A percentile compares a stretch with the other conserved stretches of the same genome.
Evolutionary conservation across 257 asterid genomes (phyloP).

Genomic region (Rehmannia glutinosa): DNA sequence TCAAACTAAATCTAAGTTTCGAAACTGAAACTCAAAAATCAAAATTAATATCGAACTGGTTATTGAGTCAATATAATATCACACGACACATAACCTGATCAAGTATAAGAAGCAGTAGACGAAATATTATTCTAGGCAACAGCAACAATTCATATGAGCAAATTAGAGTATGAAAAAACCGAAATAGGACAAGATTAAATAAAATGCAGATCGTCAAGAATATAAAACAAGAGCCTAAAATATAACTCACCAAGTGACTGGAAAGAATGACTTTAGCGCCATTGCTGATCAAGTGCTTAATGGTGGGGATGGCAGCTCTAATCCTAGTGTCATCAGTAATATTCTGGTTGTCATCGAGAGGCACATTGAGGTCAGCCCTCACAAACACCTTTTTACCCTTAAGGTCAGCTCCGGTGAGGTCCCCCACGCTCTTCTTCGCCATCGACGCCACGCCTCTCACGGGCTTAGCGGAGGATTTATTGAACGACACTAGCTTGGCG

Average conservation of each 20-base stretch:
- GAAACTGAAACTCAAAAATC: too few species aligned
- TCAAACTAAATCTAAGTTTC: too few species aligned
- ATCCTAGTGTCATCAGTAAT: constrained; percentile 27
- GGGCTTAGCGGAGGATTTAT: constrained; percentile 26
- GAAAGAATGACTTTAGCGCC: constrained; percentile 29
- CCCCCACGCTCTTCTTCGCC: constrained; percentile 32
- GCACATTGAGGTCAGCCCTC: constrained; percentile 27
- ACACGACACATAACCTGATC: too few species aligned
- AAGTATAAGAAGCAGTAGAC: too few species aligned
- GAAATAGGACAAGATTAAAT: neutral
- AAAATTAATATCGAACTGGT: too few species aligned
- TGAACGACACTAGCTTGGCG: constrained; percentile 44
- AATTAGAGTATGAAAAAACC: neutral
- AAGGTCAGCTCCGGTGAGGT: constrained; percentile 20
- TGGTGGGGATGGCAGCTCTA: constrained; percentile 27
- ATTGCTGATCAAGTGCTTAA: constrained; percentile 22
- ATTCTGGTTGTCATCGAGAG: constrained; percentile 23
- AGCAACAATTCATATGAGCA: neutral
- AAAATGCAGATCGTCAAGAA: neutral
- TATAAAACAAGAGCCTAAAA: neutral
- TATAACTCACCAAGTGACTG: constrained; percentile 25
- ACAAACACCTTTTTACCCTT: constrained; percentile 29
- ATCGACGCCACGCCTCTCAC: constrained; percentile 43
- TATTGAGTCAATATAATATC: too few species aligned
- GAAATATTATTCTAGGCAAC: too few species aligned